Evolutionary conservation across 305 asterid genomes (phyloP).

Genomic region (Ilex paraguariensis): DNA sequence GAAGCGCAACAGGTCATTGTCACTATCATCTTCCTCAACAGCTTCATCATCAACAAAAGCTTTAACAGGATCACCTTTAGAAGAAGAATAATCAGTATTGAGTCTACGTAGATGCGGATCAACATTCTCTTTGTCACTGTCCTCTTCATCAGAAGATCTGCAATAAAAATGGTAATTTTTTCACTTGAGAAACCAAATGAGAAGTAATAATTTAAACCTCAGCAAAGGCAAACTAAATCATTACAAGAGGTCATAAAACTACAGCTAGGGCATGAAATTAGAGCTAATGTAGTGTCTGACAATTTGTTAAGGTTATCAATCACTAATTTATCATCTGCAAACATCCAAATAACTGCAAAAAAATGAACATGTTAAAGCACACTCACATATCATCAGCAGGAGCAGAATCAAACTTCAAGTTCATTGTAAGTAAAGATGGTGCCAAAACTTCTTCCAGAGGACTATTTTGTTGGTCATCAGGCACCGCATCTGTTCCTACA

Average conservation of each 20-base stretch:
- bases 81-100: slow-evolving; percentile 31
- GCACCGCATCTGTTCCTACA: slow-evolving; percentile 26
- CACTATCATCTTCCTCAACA: slow-evolving; percentile 89
- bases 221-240: too few relatives aligned
- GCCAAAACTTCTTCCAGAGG: slow-evolving; percentile 50
- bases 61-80: slow-evolving; percentile 62
- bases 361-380: slow-evolving; percentile 11
- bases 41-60: slow-evolving; percentile 89
- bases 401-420: slow-evolving; percentile 74
- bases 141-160: slow-evolving; percentile 87
- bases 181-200: slow-evolving; percentile 7
- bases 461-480: slow-evolving; percentile 30
- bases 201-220: too few relatives aligned
- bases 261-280: background rate
- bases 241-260: background rate
- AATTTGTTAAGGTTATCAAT: background rate
- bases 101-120: slow-evolving; percentile 33
- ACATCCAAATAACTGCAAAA: slow-evolving; percentile 12
- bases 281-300: too few relatives aligned
- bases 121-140: slow-evolving; percentile 63
- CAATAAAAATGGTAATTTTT: slow-evolving; percentile 13
- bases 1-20: slow-evolving; percentile 47
- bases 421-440: slow-evolving; percentile 65
- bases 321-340: slow-evolving; percentile 11
- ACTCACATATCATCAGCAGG: slow-evolving; percentile 62